A percentile compares a stretch with the other conserved stretches of the same genome.
Evolutionary conservation across 1,284 basidiomycete species (phyloP).

Genomic region (Apiotrichum sp.): DNA sequence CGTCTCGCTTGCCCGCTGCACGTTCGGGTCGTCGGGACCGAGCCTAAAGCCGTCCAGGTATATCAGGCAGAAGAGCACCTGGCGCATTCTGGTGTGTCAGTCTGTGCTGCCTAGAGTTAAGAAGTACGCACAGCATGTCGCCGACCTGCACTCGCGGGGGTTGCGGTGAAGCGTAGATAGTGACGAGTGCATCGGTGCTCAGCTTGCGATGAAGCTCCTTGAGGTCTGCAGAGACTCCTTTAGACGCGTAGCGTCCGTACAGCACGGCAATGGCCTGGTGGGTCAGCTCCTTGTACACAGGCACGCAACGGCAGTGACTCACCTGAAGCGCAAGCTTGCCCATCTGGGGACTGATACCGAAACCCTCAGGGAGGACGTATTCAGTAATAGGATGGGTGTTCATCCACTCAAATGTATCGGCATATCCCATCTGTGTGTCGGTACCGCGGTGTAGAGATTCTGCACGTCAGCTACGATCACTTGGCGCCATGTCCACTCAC

Average conservation of each 20-base stretch:
- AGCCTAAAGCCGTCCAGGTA: slow-evolving; percentile 9
- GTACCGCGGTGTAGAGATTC: not conserved
- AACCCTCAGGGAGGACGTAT: slow-evolving; percentile 6
- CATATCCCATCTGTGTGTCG: not conserved
- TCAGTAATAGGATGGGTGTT: not conserved
- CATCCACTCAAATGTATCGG: slow-evolving; percentile 3
- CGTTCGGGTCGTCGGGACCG: not conserved
- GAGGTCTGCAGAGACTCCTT: not conserved
- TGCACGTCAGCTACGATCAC: not conserved
- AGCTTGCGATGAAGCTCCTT: slow-evolving; percentile 6
- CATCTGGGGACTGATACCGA: slow-evolving; percentile 10
- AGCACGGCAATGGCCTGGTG: not conserved
- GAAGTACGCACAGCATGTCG: slow-evolving; percentile 4
- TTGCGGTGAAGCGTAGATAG: slow-evolving; percentile 11
- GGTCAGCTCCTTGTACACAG: not conserved
- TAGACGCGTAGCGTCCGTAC: not conserved
- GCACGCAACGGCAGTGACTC: not conserved
- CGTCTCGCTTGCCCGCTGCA: slow-evolving; percentile 4
- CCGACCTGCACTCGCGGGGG: slow-evolving; percentile 9
- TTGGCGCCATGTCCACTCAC: not conserved
- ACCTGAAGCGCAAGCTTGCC: not conserved
- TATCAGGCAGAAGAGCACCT: slow-evolving; percentile 5
- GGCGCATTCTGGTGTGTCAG: not conserved
- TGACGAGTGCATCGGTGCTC: slow-evolving; percentile 1
- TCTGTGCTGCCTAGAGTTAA: no score